phyloP scores from a whole-genome alignment of 1,284 basidiomycete species.

The Gomphus bonarii region DNA sequence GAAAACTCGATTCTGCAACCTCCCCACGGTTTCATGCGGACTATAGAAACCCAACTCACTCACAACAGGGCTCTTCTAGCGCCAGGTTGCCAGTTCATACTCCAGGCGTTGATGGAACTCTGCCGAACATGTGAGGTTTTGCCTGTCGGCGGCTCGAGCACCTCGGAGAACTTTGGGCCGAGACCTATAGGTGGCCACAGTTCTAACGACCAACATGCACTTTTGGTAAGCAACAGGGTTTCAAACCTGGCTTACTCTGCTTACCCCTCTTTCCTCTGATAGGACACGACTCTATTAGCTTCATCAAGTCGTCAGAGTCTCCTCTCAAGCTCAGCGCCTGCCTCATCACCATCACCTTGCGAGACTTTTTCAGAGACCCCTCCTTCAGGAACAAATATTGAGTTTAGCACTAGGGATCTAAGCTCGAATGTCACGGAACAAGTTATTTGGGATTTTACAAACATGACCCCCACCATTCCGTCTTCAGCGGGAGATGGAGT shows the following conservation, averaged over 20 bases:
- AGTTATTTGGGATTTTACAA: background rate
- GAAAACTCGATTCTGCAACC: background rate
- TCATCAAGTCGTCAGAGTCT: background rate
- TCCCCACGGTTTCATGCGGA: background rate
- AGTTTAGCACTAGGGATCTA: background rate
- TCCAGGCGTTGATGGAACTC: background rate
- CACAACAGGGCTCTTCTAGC: background rate
- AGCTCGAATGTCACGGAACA: background rate
- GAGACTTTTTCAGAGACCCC: background rate
- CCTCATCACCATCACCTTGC: background rate
- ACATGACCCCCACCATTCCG: background rate
- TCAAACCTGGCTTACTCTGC: background rate
- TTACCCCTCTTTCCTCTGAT: background rate
- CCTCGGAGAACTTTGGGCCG: no score
- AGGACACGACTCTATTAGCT: background rate
- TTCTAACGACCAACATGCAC: background rate
- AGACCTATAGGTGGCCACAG: background rate
- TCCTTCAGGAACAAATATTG: background rate
- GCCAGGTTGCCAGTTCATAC: background rate
- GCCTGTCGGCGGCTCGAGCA: no score
- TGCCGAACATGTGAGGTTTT: background rate
- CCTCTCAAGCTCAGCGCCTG: background rate
- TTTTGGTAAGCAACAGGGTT: background rate
- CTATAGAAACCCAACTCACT: background rate
- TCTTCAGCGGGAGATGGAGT: background rate